phyloP scores from a whole-genome alignment of 2,329 filamentous ascomycete genomes.

The Colletotrichum lentis region DNA sequence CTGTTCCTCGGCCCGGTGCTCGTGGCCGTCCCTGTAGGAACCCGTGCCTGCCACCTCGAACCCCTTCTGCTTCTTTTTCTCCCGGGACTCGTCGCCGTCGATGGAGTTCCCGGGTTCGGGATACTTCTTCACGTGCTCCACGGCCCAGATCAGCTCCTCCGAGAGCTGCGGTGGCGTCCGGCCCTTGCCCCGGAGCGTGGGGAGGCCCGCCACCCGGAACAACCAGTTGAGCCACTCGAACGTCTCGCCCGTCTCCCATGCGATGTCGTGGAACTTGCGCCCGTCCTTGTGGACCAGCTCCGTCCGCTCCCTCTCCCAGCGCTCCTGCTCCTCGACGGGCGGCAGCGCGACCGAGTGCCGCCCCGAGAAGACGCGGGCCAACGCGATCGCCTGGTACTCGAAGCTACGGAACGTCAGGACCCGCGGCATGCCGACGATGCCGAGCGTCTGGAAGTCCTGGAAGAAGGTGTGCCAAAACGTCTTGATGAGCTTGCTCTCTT shows the following conservation, averaged over 20 bases:
- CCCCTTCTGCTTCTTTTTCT: conserved; percentile 8
- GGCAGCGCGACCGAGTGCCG: conserved; percentile 53
- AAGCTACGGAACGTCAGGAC: conserved; percentile 62
- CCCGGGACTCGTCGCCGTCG: not conserved
- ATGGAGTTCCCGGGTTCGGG: conserved; percentile 47
- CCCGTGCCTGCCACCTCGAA: not conserved
- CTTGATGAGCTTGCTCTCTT: conserved; percentile 51
- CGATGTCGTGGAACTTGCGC: conserved; percentile 61
- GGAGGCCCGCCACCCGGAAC: conserved; percentile 59
- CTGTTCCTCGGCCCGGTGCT: not conserved
- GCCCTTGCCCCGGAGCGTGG: conserved; percentile 56
- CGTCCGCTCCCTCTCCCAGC: conserved; percentile 57
- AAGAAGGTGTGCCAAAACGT: conserved; percentile 64
- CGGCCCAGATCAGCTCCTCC: conserved; percentile 55
- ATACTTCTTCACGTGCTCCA: conserved; percentile 59
- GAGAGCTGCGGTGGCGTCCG: conserved; percentile 56
- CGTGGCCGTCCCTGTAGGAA: not conserved
- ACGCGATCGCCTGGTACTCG: conserved; percentile 64
- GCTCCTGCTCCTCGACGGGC: conserved; percentile 47
- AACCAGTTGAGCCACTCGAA: conserved; percentile 55
- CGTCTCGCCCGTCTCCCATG: conserved; percentile 62
- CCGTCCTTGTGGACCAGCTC: conserved; percentile 44
- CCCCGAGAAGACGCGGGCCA: conserved; percentile 58
- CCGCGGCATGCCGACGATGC: conserved; percentile 60
- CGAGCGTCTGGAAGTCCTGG: conserved; percentile 56